phyloP scores from a whole-genome alignment of 805 yeast genomes.

The Teunomyces gatunensis region DNA sequence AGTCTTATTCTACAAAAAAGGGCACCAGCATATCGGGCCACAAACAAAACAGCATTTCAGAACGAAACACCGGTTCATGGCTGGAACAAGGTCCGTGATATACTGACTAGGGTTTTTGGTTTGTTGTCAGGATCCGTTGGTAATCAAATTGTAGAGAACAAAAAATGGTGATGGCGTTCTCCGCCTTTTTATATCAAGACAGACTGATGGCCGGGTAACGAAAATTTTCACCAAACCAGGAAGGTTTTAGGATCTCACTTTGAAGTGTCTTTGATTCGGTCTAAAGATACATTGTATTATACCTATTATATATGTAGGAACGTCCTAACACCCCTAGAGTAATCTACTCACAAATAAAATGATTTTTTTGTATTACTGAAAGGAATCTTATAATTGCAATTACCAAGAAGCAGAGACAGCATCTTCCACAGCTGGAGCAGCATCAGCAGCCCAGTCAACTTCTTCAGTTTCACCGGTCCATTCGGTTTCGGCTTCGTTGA shows the following conservation, averaged over 20 bases:
- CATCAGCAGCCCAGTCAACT: conserved; percentile 66
- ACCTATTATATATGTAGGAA: conserved; percentile 8
- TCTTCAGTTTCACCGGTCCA: conserved; percentile 56
- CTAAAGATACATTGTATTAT: conserved; percentile 4
- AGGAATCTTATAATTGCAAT: conserved; percentile 10
- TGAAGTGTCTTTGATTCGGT: too few species aligned
- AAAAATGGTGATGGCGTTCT: background rate
- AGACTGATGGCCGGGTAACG: conserved; percentile 1
- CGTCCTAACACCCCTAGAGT: background rate
- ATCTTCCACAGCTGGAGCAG: conserved; percentile 65
- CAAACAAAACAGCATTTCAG: conserved; percentile 14
- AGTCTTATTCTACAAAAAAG: conserved; percentile 8
- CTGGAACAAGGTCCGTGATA: conserved; percentile 16
- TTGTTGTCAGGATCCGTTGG: conserved; percentile 32
- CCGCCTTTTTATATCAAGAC: background rate
- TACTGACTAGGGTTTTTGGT: conserved; percentile 28
- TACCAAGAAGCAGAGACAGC: conserved; percentile 61
- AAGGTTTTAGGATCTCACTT: background rate
- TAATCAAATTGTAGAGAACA: conserved; percentile 23
- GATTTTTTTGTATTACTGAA: conserved; percentile 3
- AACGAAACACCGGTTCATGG: conserved; percentile 22
- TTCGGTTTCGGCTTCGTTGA: conserved; percentile 55
- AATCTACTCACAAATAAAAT: conserved; percentile 2
- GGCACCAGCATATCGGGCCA: conserved; percentile 2
- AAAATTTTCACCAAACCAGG: background rate